Conservation (phyloP, 805 yeast species). For the Sugiyamaella marilandica region DNA sequence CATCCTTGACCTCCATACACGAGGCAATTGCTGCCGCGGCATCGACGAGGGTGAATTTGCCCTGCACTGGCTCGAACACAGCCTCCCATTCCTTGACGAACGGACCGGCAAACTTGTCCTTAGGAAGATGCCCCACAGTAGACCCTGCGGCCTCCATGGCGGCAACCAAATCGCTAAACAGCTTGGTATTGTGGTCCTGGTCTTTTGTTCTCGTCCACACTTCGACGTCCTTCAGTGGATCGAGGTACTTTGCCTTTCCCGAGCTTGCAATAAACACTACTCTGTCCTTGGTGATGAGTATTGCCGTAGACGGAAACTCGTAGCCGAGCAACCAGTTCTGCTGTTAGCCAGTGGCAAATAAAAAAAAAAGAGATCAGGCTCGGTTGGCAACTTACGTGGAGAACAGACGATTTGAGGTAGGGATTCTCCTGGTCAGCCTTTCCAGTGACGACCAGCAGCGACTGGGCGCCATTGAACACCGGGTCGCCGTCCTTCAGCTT, state of each 20-base stretch:
- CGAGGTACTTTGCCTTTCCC: constrained; percentile 78
- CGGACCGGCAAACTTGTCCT: constrained; percentile 79
- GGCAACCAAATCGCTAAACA: constrained; percentile 55
- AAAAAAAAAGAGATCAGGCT: constrained; percentile 75
- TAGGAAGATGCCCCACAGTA: constrained; percentile 59
- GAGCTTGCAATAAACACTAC: constrained; percentile 69
- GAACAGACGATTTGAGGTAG: constrained; percentile 76
- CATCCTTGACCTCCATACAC: constrained; percentile 71
- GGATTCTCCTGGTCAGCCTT: constrained; percentile 85
- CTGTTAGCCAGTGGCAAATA: constrained; percentile 12
- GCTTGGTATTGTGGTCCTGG: constrained; percentile 61
- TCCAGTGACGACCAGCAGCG: constrained; percentile 69
- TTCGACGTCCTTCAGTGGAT: constrained; percentile 48
- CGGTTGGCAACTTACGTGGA: constrained; percentile 50
- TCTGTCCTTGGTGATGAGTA: constrained; percentile 57
- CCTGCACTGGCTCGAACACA: constrained; percentile 16
- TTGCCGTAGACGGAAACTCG: constrained; percentile 89
- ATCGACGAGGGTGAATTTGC: constrained; percentile 45
- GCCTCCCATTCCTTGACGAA: constrained; percentile 75
- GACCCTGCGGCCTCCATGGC: constrained; percentile 37
- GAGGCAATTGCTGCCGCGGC: constrained; percentile 49
- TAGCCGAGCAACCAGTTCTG: constrained; percentile 84
- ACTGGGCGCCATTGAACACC: constrained; percentile 41
- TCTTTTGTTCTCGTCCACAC: constrained; percentile 81
- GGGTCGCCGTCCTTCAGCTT: constrained; percentile 22